A percentile compares a stretch with the other conserved stretches of the same genome.
These are phyloP conservation scores for Vigna trinervia DNA, from an alignment of 306 rosid species.

Conservation along the genomic window DNA sequence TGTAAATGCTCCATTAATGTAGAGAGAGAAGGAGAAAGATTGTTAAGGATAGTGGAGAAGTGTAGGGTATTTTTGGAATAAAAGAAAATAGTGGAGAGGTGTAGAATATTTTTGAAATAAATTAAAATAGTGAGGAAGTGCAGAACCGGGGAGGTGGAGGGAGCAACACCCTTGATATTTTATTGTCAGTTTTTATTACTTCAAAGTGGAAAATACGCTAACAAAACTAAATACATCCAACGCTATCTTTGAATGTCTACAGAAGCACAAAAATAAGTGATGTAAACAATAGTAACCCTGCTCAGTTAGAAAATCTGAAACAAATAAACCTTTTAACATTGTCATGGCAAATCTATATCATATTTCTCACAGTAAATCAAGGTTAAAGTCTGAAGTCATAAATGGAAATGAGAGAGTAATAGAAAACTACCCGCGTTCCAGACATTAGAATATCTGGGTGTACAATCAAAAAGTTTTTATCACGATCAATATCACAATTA, in stretches of 20 bases:
- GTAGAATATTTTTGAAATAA: too few relatives aligned
- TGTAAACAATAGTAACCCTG: not conserved
- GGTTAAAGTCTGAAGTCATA: slow-evolving; percentile 11
- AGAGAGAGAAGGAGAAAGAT: too few relatives aligned
- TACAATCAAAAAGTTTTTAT: slow-evolving; percentile 73
- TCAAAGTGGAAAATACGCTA: slow-evolving; percentile 1
- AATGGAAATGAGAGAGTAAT: slow-evolving; percentile 31
- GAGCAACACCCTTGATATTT: too few relatives aligned
- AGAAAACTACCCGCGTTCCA: slow-evolving; percentile 85
- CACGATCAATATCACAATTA: slow-evolving; percentile 67
- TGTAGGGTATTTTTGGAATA: too few relatives aligned
- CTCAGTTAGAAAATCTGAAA: not conserved
- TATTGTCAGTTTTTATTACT: too few relatives aligned
- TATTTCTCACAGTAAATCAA: slow-evolving; percentile 35
- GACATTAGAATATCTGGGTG: slow-evolving; percentile 84
- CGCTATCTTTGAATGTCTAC: not conserved
- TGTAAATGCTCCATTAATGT: too few relatives aligned
- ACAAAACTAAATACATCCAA: not conserved
- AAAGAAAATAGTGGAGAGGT: too few relatives aligned
- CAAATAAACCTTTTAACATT: slow-evolving; percentile 17
- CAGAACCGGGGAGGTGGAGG: too few relatives aligned
- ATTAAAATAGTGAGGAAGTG: too few relatives aligned
- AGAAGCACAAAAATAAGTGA: slow-evolving; percentile 4
- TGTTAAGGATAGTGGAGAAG: too few relatives aligned
- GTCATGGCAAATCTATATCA: slow-evolving; percentile 3